These are phyloP conservation scores for Geranium brycei DNA, from an alignment of 345 rosid genomes.

Conservation along the genomic window DNA sequence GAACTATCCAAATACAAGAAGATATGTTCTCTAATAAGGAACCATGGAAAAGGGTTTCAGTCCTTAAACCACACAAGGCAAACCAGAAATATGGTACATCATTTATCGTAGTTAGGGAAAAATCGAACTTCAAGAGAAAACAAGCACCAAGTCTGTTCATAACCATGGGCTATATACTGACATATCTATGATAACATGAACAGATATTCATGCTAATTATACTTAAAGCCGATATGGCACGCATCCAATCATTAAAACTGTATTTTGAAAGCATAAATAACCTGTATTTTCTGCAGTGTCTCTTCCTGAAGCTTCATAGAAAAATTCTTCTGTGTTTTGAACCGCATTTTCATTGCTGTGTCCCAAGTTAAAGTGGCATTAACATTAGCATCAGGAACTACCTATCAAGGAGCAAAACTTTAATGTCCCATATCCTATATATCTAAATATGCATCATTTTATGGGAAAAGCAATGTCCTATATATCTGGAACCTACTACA, in stretches of 20 bases:
- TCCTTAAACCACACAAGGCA: not conserved
- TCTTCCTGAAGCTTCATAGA: constrained; percentile 14
- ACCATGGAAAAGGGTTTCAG: not conserved
- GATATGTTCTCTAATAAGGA: not conserved
- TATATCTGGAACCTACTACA: not conserved
- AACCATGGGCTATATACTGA: not conserved
- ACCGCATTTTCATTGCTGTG: constrained; percentile 21
- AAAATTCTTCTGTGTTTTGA: constrained; percentile 26
- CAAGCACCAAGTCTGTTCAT: not conserved
- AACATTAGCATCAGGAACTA: constrained; percentile 5
- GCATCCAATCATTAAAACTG: not conserved
- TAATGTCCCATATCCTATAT: not conserved
- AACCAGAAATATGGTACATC: too few species aligned
- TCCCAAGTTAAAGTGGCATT: constrained; percentile 9
- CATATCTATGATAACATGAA: not conserved
- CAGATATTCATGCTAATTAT: not conserved
- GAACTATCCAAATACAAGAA: not conserved
- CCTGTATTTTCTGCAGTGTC: constrained; percentile 37
- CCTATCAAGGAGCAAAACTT: not conserved
- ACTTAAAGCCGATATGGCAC: not conserved
- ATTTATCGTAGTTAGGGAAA: not conserved
- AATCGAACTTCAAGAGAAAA: not conserved
- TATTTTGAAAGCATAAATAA: constrained; percentile 5
- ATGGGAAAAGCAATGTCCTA: too few species aligned
- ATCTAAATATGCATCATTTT: too few species aligned